phyloP scores from a whole-genome alignment of 805 yeast genomes.

The Ogataea sp. region DNA sequence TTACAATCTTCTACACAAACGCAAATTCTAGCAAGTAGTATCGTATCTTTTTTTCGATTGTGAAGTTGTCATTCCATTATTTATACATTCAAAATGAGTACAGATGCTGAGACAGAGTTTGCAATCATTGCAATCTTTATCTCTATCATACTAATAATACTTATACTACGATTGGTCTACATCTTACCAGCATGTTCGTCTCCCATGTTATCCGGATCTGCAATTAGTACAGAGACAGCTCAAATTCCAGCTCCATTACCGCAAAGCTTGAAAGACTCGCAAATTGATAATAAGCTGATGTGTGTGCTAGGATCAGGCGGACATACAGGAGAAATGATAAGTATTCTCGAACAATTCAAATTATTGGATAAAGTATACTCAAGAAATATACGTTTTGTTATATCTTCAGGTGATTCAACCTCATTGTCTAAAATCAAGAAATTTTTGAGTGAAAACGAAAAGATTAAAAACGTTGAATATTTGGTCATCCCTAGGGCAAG shows the following conservation, averaged over 20 bases:
- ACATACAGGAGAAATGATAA: slow-evolving; percentile 93
- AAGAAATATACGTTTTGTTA: slow-evolving; percentile 18
- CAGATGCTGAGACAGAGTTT: not conserved
- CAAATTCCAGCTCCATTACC: not conserved
- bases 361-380: slow-evolving; percentile 11
- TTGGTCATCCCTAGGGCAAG: slow-evolving; percentile 27
- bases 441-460: slow-evolving; percentile 24
- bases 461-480: slow-evolving; percentile 13
- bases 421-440: slow-evolving; percentile 33
- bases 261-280: no score
- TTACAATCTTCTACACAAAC: no score
- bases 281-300: slow-evolving; percentile 22
- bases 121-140: not conserved
- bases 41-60: no score
- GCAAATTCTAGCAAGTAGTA: no score
- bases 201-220: not conserved
- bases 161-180: not conserved
- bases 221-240: not conserved
- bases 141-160: not conserved
- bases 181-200: not conserved
- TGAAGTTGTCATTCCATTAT: no score
- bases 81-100: no score
- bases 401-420: slow-evolving; percentile 39
- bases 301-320: slow-evolving; percentile 92
- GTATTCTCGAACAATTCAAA: slow-evolving; percentile 42